Evolutionary conservation across 2,329 filamentous ascomycete species (phyloP), one percentile per base, ranked within the genome.

Genomic region (Verticillium albo-atrum): DNA sequence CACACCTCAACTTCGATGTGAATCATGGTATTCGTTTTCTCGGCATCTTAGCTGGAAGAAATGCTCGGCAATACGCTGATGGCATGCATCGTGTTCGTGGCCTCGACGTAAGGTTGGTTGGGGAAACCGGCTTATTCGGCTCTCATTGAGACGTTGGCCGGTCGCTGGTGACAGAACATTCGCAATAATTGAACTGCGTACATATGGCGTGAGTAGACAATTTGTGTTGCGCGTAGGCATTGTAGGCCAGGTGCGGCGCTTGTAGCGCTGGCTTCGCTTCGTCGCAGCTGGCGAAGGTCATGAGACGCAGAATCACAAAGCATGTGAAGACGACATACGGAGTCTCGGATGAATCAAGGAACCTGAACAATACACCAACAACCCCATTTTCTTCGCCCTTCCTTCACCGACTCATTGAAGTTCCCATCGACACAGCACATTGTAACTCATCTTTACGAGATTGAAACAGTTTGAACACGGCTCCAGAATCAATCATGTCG

Each of bases 401-500:
- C 12, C 17, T n/a, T 37, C 53, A 37, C 14, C 15, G 17, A 37
- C 14, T n/a, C 30, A 32, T 32, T 12, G 6, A 17, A 17, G 35
- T 15, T 20, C 3, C 10, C n/a, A 12, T 26, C n/a, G 20, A 20
- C 20, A 20, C 42, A 10, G 20, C 42, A 50, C 42, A 26, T 12
- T 10, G 7, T 20, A 23, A 14, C 42, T 9, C 42, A 7, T 12
- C 9, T 4, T 50, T 20, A 50, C 6, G 20, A 50, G 20, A 50
- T 9, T n/a, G n/a, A n/a, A 3, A 50, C 20, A 7, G 4, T 23
- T 14, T 12, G 20, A 23, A n/a, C 7, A 5, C n/a, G 6, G 10
- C 17, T 50, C 20, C 9, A 23, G 10, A 50, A 50, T 20, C 9
- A 20, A 50, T 42, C 62, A 78, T 78, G 75, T 61, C 71, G n/a